A percentile compares a stretch with the other conserved stretches of the same genome.
phyloP scores from a whole-genome alignment of 1,284 basidiomycete species.

The Austroboletus rostrupii region DNA sequence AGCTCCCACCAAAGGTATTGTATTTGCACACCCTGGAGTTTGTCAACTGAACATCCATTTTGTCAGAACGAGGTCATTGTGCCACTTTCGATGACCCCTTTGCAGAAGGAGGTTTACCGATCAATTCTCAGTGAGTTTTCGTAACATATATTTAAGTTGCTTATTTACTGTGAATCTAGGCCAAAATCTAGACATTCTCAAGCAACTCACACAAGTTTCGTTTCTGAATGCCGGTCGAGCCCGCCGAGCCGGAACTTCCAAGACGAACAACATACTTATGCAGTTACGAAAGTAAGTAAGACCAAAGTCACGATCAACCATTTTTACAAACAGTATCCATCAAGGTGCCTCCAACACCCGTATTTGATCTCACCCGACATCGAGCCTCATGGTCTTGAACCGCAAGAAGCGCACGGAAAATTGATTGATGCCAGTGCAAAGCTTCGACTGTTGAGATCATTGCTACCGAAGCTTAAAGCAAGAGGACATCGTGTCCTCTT shows the following conservation, averaged over 20 bases:
- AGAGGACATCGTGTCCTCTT: slow-evolving; percentile 92
- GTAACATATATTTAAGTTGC: not conserved
- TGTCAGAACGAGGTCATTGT: slow-evolving; percentile 83
- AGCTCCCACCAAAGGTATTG: slow-evolving; percentile 84
- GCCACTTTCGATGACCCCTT: slow-evolving; percentile 82
- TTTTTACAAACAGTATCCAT: slow-evolving; percentile 7
- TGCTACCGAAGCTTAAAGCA: slow-evolving; percentile 85
- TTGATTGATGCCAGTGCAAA: slow-evolving; percentile 86
- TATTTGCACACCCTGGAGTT: not conserved
- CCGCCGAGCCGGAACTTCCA: slow-evolving; percentile 33
- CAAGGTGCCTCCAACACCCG: slow-evolving; percentile 82
- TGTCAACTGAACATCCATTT: slow-evolving; percentile 11
- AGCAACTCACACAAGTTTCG: slow-evolving; percentile 47
- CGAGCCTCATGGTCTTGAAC: slow-evolving; percentile 66
- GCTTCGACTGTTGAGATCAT: slow-evolving; percentile 74
- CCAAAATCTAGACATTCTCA: slow-evolving; percentile 65
- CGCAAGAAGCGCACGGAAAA: slow-evolving; percentile 68
- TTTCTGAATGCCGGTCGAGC: slow-evolving; percentile 32
- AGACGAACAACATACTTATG: slow-evolving; percentile 77
- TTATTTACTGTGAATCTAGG: slow-evolving; percentile 37
- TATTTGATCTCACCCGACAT: slow-evolving; percentile 83
- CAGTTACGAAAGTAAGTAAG: slow-evolving; percentile 71
- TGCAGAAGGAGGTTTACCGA: slow-evolving; percentile 89
- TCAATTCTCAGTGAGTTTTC: slow-evolving; percentile 63
- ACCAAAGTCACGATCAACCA: not conserved